Conservation (phyloP, 495 filamentous ascomycete species). For the Sordaria brevicollis region DNA sequence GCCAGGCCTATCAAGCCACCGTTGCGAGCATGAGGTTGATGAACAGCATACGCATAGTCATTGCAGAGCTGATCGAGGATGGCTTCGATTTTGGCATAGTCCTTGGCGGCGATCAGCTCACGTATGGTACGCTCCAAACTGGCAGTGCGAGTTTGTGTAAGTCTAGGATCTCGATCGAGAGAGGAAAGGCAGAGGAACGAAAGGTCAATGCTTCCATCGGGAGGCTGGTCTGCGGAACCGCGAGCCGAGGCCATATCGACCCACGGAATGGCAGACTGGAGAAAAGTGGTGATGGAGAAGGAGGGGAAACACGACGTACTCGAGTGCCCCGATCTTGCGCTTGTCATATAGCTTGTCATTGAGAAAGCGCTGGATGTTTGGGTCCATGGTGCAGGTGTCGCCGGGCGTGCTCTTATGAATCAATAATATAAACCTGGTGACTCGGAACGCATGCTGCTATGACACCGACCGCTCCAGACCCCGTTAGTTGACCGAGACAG, state of each 20-base stretch:
- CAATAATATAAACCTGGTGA: background rate
- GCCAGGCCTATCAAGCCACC: constrained; percentile 94
- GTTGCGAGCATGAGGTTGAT: constrained; percentile 94
- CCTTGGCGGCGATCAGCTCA: constrained; percentile 64
- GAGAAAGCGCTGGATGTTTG: constrained; percentile 75
- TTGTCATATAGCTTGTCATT: constrained; percentile 99
- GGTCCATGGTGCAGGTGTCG: constrained; percentile 56
- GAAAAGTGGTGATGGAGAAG: background rate
- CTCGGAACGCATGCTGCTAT: background rate
- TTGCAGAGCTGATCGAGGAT: constrained; percentile 95
- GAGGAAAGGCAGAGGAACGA: background rate
- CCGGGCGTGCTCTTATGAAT: background rate
- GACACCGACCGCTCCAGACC: background rate
- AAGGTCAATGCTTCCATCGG: background rate
- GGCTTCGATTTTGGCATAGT: constrained; percentile 66
- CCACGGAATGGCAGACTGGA: background rate
- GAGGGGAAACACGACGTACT: constrained; percentile 50
- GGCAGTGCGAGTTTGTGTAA: constrained; percentile 6
- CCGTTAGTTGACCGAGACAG: background rate
- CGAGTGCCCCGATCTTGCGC: constrained; percentile 89
- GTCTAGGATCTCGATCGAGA: background rate
- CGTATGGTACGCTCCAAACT: constrained; percentile 88
- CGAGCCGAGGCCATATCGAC: constrained; percentile 4
- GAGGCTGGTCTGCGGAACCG: background rate
- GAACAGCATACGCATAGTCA: constrained; percentile 94